phyloP scores from a whole-genome alignment of 768 basidiomycete species.

The Collybia nuda region DNA sequence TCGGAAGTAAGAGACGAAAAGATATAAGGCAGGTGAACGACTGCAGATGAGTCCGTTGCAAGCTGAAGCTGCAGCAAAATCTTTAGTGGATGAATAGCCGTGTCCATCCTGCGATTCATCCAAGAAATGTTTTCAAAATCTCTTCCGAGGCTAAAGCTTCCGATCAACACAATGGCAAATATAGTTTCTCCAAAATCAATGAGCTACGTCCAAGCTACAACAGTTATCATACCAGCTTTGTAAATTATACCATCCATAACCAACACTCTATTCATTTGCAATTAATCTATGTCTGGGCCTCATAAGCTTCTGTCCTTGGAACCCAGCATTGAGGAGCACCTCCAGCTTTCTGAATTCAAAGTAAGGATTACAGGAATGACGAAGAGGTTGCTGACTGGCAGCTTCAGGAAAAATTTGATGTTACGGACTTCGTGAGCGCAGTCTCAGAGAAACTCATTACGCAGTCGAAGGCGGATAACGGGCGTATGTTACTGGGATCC shows the following conservation, averaged over 20 bases:
- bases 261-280: neutral
- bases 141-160: constrained; percentile 5
- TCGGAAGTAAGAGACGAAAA: constrained; percentile 53
- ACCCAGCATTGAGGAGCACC: constrained; percentile 50
- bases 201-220: neutral
- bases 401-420: constrained; percentile 82
- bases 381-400: constrained; percentile 1
- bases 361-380: constrained; percentile 24
- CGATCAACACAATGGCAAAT: constrained; percentile 17
- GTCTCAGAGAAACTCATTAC: constrained; percentile 87
- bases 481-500: constrained; percentile 48
- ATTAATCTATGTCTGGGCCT: constrained; percentile 11
- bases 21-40: constrained; percentile 57
- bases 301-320: constrained; percentile 34
- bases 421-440: constrained; percentile 84
- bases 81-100: constrained; percentile 49
- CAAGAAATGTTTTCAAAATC: constrained; percentile 7
- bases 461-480: constrained; percentile 80
- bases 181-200: constrained; percentile 3
- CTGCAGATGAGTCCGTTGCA: constrained; percentile 63
- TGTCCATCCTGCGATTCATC: constrained; percentile 17
- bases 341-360: constrained; percentile 56
- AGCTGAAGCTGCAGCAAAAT: constrained; percentile 69
- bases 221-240: too few species aligned
- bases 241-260: neutral